Evolutionary conservation across 352 stramenopile species (phyloP), one percentile per base, ranked within the genome.

Genomic region (Phytophthora podocarpi): DNA sequence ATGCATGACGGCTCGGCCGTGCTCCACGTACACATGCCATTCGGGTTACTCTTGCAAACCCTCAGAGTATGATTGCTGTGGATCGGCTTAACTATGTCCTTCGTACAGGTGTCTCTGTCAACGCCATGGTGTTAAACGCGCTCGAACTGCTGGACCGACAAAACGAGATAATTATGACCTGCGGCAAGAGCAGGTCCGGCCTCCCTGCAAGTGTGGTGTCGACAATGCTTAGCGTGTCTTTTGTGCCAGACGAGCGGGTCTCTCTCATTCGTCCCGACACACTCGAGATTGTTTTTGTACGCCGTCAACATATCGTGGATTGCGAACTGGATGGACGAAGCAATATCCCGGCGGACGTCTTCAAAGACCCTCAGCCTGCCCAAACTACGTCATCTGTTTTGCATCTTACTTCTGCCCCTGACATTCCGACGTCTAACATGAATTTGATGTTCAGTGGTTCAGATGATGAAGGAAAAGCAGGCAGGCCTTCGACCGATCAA

Each of bases 261-360:
- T 16, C 35, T 0, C 36, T 55, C 5, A 55, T 55, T 12, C 32
- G n/a, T 1, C 35, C 49, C 1, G 26, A 41, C 18, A 58, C 36
- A 15, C 49, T 58, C 16, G 24, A 18, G 2, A 48, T 58, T 16
- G 36, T 48, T 0, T 7, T 12, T 13, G 49, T 35, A 0, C 36
- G 49, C 7, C 35, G 49, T 7, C 49, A 45, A 26, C 28, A 51
- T 8, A 59, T 43, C 5, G 20, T 59, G 9, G 49, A 48, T 16
- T 40, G 36, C 13, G 49, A 57, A 9, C 2, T 48, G 2, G 11
- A 11, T 2, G 10, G 9, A 12, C 23, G 26, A 3, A 20, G 16
- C 2, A 40, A 21, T 5, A 45, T 2, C 26, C 20, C 21, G 1
- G 13, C 26, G 4, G 49, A 37, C 12, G 18, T 58, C 1, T 58